phyloP scores from a whole-genome alignment of 2,329 filamentous ascomycete genomes.

The Calcarisporium arbuscula region DNA sequence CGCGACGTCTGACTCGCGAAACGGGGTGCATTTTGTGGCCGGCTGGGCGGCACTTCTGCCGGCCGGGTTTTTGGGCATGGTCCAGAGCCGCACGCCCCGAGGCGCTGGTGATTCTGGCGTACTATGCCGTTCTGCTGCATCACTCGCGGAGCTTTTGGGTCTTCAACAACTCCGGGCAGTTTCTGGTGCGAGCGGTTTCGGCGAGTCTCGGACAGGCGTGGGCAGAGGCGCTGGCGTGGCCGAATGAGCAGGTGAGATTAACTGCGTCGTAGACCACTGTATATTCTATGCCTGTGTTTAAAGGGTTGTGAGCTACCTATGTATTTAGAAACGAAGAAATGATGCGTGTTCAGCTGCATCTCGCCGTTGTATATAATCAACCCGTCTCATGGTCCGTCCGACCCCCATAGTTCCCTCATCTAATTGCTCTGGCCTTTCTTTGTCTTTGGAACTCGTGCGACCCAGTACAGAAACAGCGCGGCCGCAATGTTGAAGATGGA shows the following conservation, averaged over 20 bases:
- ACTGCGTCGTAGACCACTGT: no score
- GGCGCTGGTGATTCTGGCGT: conserved; percentile 31
- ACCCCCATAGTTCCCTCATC: no score
- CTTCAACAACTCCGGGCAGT: conserved; percentile 14
- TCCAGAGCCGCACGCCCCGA: conserved; percentile 30
- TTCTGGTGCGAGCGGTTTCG: conserved; percentile 4
- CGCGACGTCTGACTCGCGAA: background rate
- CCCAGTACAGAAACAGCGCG: conserved; percentile 40
- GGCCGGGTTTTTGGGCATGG: conserved; percentile 25
- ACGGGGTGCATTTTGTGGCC: conserved; percentile 9
- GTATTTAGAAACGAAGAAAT: no score
- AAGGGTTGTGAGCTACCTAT: no score
- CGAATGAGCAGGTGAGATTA: no score
- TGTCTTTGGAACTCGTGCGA: conserved; percentile 24
- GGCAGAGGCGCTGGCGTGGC: conserved; percentile 3
- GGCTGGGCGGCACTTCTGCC: conserved; percentile 12
- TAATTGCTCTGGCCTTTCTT: conserved; percentile 4
- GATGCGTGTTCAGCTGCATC: no score
- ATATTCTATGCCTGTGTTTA: no score
- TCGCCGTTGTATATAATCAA: no score
- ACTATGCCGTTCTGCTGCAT: conserved; percentile 37
- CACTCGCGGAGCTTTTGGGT: conserved; percentile 25
- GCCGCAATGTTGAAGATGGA: conserved; percentile 42
- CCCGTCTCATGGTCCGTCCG: no score
- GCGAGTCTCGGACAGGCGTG: conserved; percentile 1